Evolutionary conservation across 805 yeast species (phyloP).

Genomic region (Pichia rugopelliculosa): DNA sequence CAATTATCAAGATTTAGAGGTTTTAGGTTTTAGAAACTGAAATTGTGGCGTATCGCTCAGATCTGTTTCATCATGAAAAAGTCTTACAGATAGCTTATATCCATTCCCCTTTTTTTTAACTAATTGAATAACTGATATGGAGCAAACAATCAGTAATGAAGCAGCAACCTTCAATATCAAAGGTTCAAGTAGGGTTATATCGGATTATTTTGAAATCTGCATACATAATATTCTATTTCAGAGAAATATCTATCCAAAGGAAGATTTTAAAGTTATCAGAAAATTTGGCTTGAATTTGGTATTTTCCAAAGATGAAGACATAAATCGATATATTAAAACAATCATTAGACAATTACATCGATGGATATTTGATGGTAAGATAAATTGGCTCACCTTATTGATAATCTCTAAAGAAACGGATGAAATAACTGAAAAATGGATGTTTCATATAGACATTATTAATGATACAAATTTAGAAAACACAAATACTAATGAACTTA

Average conservation of each 20-base stretch:
- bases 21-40: background rate
- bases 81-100: no score
- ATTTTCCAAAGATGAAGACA: slow-evolving; percentile 67
- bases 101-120: no score
- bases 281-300: slow-evolving; percentile 76
- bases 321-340: slow-evolving; percentile 56
- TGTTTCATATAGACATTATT: slow-evolving; percentile 47
- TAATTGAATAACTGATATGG: background rate
- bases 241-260: slow-evolving; percentile 83
- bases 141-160: background rate
- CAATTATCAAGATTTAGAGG: no score
- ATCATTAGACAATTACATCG: slow-evolving; percentile 62
- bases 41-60: background rate
- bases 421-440: slow-evolving; percentile 80
- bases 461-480: slow-evolving; percentile 7
- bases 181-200: slow-evolving; percentile 72
- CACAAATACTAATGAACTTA: slow-evolving; percentile 23
- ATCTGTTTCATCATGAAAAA: no score
- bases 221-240: slow-evolving; percentile 80
- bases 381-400: slow-evolving; percentile 62
- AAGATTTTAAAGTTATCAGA: slow-evolving; percentile 68
- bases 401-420: slow-evolving; percentile 62
- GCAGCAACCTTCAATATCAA: slow-evolving; percentile 31
- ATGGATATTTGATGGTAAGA: slow-evolving; percentile 68
- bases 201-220: slow-evolving; percentile 80